Evolutionary conservation across 176 grass and related monocot species (phyloP).

Genomic region (Carex littledalei): DNA sequence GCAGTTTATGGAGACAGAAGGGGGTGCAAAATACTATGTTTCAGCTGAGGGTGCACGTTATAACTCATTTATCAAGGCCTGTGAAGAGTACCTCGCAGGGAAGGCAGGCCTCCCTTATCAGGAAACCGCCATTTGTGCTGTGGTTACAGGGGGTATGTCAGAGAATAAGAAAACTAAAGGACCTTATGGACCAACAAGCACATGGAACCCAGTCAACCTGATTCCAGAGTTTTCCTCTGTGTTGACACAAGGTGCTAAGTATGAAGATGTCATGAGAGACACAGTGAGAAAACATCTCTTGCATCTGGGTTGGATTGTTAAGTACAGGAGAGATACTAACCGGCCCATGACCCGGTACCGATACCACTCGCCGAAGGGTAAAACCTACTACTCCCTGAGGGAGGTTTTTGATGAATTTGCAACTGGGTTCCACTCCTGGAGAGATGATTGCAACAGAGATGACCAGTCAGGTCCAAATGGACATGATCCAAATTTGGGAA

Average conservation of each 20-base stretch:
- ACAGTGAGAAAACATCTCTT: constrained; percentile 57
- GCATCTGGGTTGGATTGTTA: constrained; percentile 63
- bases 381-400: constrained; percentile 37
- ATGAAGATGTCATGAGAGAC: not conserved
- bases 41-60: constrained; percentile 48
- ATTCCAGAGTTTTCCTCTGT: constrained; percentile 38
- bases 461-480: not conserved
- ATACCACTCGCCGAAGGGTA: constrained; percentile 41
- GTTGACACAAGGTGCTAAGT: not conserved
- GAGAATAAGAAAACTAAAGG: not conserved
- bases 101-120: not conserved
- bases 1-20: constrained; percentile 28
- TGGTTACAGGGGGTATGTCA: not conserved
- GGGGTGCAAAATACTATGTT: constrained; percentile 38
- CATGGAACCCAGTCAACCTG: constrained; percentile 37
- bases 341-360: constrained; percentile 27
- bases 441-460: not conserved
- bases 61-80: constrained; percentile 49
- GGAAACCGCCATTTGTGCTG: not conserved
- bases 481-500: not conserved
- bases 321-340: constrained; percentile 27
- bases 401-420: constrained; percentile 11
- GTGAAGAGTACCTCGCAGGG: constrained; percentile 20
- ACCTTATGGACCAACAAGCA: not conserved
- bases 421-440: not conserved